Conservation (phyloP, 78 protist species). For the Pigoraptor vietnamica region DNA sequence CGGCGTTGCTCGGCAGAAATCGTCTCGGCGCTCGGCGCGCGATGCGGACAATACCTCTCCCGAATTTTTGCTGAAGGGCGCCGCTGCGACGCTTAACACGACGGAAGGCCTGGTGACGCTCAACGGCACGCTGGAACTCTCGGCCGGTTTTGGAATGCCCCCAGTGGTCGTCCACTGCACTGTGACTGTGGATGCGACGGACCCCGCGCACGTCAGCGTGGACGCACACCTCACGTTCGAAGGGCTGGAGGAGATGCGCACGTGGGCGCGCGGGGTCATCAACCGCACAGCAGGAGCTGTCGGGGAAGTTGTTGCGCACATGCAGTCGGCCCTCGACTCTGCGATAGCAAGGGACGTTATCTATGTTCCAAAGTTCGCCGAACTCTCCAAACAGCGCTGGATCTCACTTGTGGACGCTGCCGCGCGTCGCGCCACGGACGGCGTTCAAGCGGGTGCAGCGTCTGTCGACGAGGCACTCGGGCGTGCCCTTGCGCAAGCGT, state of each 20-base stretch:
- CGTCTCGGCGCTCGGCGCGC: background rate
- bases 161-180: background rate
- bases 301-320: background rate
- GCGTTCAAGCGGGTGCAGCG: no score
- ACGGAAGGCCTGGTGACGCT: background rate
- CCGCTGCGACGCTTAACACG: background rate
- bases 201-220: background rate
- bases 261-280: background rate
- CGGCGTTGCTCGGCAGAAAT: background rate
- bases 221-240: background rate
- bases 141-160: background rate
- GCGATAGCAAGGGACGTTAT: background rate
- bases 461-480: no score
- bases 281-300: background rate
- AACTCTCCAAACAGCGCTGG: background rate
- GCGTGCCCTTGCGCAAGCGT: no score
- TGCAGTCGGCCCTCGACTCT: background rate
- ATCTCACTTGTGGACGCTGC: no score
- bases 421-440: no score
- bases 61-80: background rate
- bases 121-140: background rate
- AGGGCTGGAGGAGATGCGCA: background rate
- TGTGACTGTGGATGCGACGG: background rate
- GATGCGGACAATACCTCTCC: background rate
- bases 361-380: background rate